These are phyloP conservation scores for Sphaerostilbella broomeana DNA, from an alignment of 2,329 filamentous ascomycete species.

Conservation along the genomic window DNA sequence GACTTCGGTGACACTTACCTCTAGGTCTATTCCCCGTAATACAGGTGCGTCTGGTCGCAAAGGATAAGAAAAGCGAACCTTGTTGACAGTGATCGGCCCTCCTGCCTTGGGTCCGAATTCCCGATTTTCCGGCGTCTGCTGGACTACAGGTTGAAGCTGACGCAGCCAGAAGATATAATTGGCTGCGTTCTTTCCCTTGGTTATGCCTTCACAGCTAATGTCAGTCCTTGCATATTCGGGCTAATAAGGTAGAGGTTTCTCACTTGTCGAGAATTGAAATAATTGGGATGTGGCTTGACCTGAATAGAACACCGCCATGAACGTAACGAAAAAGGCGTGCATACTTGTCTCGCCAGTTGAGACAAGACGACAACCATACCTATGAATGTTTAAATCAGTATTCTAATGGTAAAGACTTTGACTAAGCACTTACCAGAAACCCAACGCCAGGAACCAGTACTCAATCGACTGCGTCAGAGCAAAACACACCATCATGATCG, in stretches of 20 bases:
- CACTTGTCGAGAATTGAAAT: constrained; percentile 42
- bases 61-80: constrained; percentile 60
- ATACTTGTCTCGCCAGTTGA: constrained; percentile 43
- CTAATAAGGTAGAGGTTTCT: constrained; percentile 1
- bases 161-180: constrained; percentile 46
- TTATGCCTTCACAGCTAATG: constrained; percentile 32
- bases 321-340: constrained; percentile 45
- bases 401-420: neutral
- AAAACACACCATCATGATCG: constrained; percentile 30
- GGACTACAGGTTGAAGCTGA: constrained; percentile 34
- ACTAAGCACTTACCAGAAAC: constrained; percentile 29
- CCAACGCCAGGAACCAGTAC: constrained; percentile 34
- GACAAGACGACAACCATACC: constrained; percentile 32
- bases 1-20: constrained; percentile 14
- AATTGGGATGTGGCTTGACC: constrained; percentile 35
- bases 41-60: constrained; percentile 34
- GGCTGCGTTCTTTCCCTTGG: constrained; percentile 41
- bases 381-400: neutral
- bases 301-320: constrained; percentile 43
- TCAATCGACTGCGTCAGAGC: constrained; percentile 32
- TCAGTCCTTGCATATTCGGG: neutral
- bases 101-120: constrained; percentile 29
- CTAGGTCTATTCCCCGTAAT: constrained; percentile 37
- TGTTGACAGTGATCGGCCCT: constrained; percentile 38
- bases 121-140: constrained; percentile 35